Base-by-base conservation (phyloP, 2,329 filamentous ascomycete genomes). In the Scortechinia acanthostroma region DNA sequence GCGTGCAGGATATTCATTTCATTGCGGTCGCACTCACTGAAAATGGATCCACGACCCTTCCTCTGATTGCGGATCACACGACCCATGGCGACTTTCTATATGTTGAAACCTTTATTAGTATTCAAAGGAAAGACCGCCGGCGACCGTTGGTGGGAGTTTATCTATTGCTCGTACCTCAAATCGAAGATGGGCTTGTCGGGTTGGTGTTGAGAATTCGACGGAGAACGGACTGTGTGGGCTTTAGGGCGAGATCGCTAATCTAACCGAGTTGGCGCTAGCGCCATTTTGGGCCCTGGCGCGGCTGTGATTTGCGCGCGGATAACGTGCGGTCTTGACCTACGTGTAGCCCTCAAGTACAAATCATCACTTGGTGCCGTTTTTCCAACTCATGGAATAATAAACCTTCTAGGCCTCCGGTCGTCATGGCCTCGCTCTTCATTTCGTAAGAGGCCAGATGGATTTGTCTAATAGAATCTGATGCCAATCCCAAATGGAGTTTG, bases 11-110 rank as follows among this genome's bases (percentile, higher is more conserved):
- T 40, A 6, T 10, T 10, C 6, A 6, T 13, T 40, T 40, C 17
- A n/a, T 30, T 40, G 35, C 35, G 35, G 17, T 40, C 35, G 35
- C 35, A 40, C 35, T 40, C 35, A 40, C 35, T 40, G 35, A 40
- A 40, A 40, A 40, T 40, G 35, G 35, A 40, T 10, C 35, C 35
- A 40, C 35, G 19, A 61, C 74, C 74, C 69, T 77, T 77, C 63
- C 74, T 71, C 76, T 81, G 77, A 69, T 81, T 81, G 70, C 77
- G 75, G 73, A 81, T 81, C 10, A 76, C 72, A 69, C 72, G 69
- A 73, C 72, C 72, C 72, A 76, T 76, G 35, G 35, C 35, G 35
- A 19, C 56, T 63, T 64, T 58, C 57, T 57, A 55, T 51, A 44
- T 45, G 35, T 43, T 47, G 46, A 45, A 48, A 42, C 46, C 45